A percentile compares a stretch with the other conserved stretches of the same genome.
Evolutionary conservation across 345 rosid species (phyloP).

Genomic region (Kernera saxatilis): DNA sequence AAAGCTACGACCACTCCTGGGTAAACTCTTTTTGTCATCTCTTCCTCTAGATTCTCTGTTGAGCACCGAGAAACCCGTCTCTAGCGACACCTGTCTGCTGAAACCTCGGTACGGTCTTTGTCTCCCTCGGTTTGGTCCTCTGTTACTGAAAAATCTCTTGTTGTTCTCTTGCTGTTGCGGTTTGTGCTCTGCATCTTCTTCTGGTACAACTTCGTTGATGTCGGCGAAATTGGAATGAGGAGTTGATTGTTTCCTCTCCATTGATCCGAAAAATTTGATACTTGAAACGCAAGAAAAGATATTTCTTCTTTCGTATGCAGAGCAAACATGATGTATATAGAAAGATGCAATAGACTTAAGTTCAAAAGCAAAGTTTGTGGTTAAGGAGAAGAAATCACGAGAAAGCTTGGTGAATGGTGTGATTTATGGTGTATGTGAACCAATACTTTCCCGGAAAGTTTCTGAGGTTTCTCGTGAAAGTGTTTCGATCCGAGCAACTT

Average conservation of each 20-base stretch:
- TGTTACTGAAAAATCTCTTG: slow-evolving; percentile 32
- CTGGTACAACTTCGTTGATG: slow-evolving; percentile 63
- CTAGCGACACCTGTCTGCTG: slow-evolving; percentile 75
- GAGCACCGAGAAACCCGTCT: slow-evolving; percentile 78
- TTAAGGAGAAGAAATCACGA: slow-evolving; percentile 17
- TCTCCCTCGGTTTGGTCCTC: slow-evolving; percentile 40
- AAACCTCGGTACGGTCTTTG: slow-evolving; percentile 39
- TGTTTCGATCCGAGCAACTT: slow-evolving; percentile 22
- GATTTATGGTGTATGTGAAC: slow-evolving; percentile 1
- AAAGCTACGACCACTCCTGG: slow-evolving; percentile 77
- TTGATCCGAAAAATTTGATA: neutral
- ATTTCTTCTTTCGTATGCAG: neutral
- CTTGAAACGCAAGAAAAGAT: slow-evolving; percentile 1
- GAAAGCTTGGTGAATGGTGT: slow-evolving; percentile 25
- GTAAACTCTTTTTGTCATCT: slow-evolving; percentile 49
- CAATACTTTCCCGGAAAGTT: slow-evolving; percentile 25
- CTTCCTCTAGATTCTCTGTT: slow-evolving; percentile 46
- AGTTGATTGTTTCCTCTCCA: slow-evolving; percentile 23
- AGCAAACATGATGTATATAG: slow-evolving; percentile 25
- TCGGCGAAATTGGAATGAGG: slow-evolving; percentile 49
- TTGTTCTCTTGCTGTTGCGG: slow-evolving; percentile 28
- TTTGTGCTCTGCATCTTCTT: slow-evolving; percentile 37
- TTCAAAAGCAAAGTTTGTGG: slow-evolving; percentile 13
- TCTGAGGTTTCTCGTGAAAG: slow-evolving; percentile 30
- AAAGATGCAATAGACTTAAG: neutral